Evolutionary conservation across 1,284 basidiomycete genomes (phyloP), one percentile per base, ranked within the genome.

Genomic region (Ganoderma meredithae): DNA sequence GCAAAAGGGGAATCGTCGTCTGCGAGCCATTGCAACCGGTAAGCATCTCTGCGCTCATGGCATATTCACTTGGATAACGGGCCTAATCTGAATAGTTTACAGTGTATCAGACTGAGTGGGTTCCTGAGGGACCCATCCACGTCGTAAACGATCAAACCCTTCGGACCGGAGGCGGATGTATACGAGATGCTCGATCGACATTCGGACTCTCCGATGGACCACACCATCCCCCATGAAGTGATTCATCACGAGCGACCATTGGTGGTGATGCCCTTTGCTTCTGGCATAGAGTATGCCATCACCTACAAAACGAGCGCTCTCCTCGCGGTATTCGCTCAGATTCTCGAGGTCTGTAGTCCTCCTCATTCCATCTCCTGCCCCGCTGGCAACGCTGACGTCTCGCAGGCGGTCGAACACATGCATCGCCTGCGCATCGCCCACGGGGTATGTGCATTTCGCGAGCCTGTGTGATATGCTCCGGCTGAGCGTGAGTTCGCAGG

Each of bases 401-500:
- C n/a, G n/a, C n/a, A n/a, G n/a, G n/a, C n/a, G n/a, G n/a, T 49
- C 19, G 47, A 22, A 22, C 47, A 49, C 12, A n/a, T 49, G 19
- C 47, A 49, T 49, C 19, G 22, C 12, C n/a, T 49, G 22, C 47
- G 47, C 12, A 49, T 49, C 22, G 47, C 47, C 2, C 47, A 49
- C 12, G n/a, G n/a, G 12, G 47, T 49, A 49, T 8, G 47, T 25
- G 2, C 10, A 1, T 25, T 25, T 22, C 19, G 9, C 7, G 19
- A 49, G 8, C n/a, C n/a, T 1, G 36, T 6, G 7, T 6, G 10
- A 39, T 39, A 39, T 39, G 8, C 36, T 39, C 36, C 9, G 36
- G 36, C 36, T 39, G 36, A 39, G 2, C 0, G 31, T n/a, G 22
- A 7, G 6, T 5, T 49, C 65, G 69, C 70, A 69, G 71, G 71